phyloP scores from a whole-genome alignment of 305 asterid species.

The Stenogyne calaminthoides region DNA sequence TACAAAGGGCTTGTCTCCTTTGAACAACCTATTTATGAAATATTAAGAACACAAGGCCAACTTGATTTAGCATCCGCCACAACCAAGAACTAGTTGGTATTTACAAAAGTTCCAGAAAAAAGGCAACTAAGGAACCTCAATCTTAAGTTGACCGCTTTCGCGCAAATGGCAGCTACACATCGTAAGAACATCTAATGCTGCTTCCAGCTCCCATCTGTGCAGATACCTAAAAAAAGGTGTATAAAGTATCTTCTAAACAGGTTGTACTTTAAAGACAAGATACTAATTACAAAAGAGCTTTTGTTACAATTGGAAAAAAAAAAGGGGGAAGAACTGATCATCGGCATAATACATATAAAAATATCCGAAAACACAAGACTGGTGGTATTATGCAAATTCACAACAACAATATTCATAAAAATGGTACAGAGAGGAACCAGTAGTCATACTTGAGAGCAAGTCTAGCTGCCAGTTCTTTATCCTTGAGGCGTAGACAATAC shows the following conservation, averaged over 20 bases:
- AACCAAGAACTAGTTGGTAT: constrained; percentile 10
- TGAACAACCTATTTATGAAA: constrained; percentile 61
- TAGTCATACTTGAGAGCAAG: constrained; percentile 82
- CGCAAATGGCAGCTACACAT: constrained; percentile 94
- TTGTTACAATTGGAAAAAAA: constrained; percentile 8
- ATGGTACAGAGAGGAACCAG: constrained; percentile 36
- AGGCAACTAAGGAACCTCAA: constrained; percentile 57
- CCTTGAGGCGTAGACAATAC: constrained; percentile 90
- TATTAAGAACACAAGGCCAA: constrained; percentile 27
- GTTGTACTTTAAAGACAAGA: constrained; percentile 2
- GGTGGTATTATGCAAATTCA: constrained; percentile 13
- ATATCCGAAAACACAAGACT: constrained; percentile 14
- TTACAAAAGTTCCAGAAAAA: constrained; percentile 23
- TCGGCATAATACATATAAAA: constrained; percentile 9
- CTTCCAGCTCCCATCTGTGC: constrained; percentile 89
- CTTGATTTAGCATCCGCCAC: constrained; percentile 31
- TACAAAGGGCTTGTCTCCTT: constrained; percentile 81
- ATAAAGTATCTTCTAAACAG: constrained; percentile 22
- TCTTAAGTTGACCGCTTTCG: constrained; percentile 63
- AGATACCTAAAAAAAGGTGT: constrained; percentile 57
- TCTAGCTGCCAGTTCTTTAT: constrained; percentile 82
- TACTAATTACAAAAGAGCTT: neutral
- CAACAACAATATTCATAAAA: constrained; percentile 19
- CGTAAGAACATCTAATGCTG: constrained; percentile 93
- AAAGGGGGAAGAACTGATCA: constrained; percentile 2